A percentile compares a stretch with the other conserved stretches of the same genome.
These are phyloP conservation scores for Trypanosoma platydactyli DNA, from an alignment of 208 protist genomes.

Conservation along the genomic window DNA sequence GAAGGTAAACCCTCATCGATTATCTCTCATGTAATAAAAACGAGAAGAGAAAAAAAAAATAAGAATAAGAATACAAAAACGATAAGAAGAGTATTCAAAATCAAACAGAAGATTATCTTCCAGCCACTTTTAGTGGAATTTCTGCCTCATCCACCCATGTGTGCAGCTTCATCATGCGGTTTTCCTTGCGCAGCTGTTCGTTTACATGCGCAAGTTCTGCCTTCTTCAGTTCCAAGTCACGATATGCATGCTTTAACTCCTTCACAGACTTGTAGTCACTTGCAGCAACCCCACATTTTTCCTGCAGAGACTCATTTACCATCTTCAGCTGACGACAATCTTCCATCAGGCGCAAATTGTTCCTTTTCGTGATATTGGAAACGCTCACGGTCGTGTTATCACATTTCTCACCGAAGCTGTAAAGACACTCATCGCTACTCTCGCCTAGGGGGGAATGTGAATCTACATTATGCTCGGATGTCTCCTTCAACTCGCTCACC, in stretches of 20 bases:
- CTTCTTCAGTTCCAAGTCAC: slow-evolving; percentile 27
- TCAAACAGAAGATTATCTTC: not conserved
- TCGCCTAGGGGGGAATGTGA: not conserved
- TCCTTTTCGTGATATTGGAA: not conserved
- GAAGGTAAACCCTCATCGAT: not conserved
- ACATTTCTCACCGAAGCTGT: not conserved
- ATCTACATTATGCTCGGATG: not conserved
- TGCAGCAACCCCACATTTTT: not conserved
- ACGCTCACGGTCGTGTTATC: not conserved
- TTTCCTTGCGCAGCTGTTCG: slow-evolving; percentile 15
- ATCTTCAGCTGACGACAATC: slow-evolving; percentile 3
- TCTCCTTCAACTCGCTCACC: not conserved
- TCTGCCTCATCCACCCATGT: slow-evolving; percentile 8
- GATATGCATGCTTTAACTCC: slow-evolving; percentile 29
- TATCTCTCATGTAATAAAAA: not conserved
- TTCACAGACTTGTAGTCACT: slow-evolving; percentile 23
- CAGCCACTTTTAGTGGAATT: not conserved
- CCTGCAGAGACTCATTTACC: slow-evolving; percentile 9
- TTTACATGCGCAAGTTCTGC: slow-evolving; percentile 16
- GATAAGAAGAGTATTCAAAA: not conserved
- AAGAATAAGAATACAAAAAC: not conserved
- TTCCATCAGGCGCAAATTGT: slow-evolving; percentile 1
- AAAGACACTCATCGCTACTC: not conserved
- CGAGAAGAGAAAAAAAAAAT: no score
- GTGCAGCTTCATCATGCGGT: slow-evolving; percentile 18